Evolutionary conservation across 192 early-diverging fungal genomes (phyloP), one percentile per base, ranked within the genome.

Genomic region (Chytriomyces sp.): DNA sequence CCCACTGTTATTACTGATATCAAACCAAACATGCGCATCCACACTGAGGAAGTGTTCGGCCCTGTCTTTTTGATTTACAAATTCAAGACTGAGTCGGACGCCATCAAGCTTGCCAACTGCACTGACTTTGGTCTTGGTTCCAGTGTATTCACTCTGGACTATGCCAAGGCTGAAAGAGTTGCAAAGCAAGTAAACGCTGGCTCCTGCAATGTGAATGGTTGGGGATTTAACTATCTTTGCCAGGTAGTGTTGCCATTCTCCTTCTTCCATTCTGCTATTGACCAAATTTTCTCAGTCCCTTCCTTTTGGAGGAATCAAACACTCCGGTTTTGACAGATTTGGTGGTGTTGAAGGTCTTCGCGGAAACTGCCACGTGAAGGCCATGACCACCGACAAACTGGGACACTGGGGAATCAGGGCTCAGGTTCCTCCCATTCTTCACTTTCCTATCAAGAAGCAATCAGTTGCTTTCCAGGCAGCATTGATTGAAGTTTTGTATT

Each of bases 181-280:
- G 76, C 71, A 74, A 78, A 36, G 39, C 75, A 73, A 17, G 75
- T 94, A 52, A 86, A 86, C 65, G 83, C 85, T 0, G 93, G 93
- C 17, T 92, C 93, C 91, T 77, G 85, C 55, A 95, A 95, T 54
- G 79, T 94, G 65, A 95, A 95, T 75, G 94, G 93, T 72, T 95
- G 93, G 71, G 94, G 84, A 19, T 89, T 90, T 65, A 92, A 89
- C 59, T 95, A 94, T 62, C 82, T 95, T 3, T 92, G 91, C 77
- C 91, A 94, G 64, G 71, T 72, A n/a, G n/a, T n/a, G n/a, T n/a
- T n/a, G n/a, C n/a, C n/a, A n/a, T n/a, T n/a, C n/a, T n/a, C n/a
- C n/a, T n/a, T n/a, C n/a, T n/a, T n/a, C n/a, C n/a, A n/a, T n/a
- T n/a, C n/a, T n/a, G n/a, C n/a, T n/a, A n/a, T n/a, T n/a, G n/a